phyloP scores from a whole-genome alignment of 257 asterid species.

The Solanum phureja region DNA sequence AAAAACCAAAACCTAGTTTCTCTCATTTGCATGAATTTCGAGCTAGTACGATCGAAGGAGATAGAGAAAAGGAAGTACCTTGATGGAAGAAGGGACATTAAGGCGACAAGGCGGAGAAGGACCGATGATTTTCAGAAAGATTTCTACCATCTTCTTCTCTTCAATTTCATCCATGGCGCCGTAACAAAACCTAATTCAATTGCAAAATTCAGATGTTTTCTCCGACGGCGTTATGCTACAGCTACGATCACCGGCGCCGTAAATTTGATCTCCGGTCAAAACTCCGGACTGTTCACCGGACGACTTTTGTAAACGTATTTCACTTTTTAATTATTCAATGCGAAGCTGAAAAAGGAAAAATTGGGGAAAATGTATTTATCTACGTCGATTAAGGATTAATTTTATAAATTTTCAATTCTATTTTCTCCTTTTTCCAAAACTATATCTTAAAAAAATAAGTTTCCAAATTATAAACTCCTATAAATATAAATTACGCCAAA shows the following conservation, averaged over 20 bases:
- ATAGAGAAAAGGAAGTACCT: slow-evolving; percentile 20
- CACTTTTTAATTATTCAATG: not conserved
- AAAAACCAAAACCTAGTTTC: not conserved
- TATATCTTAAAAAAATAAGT: too few species aligned
- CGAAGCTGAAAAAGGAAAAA: not conserved
- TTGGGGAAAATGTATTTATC: not conserved
- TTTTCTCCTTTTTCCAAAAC: not conserved
- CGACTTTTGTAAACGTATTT: not conserved
- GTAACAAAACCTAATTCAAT: slow-evolving; percentile 6
- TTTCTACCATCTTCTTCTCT: slow-evolving; percentile 30
- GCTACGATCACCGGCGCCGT: not conserved
- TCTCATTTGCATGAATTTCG: not conserved
- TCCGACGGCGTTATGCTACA: not conserved
- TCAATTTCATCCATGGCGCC: not conserved
- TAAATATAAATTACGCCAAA: too few species aligned
- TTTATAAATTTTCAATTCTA: not conserved
- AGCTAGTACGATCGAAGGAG: not conserved
- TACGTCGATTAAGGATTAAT: not conserved
- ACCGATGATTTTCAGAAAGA: slow-evolving; percentile 57
- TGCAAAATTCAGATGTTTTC: not conserved
- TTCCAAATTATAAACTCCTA: not conserved
- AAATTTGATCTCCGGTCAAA: not conserved
- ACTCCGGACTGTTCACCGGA: not conserved
- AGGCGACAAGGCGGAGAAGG: slow-evolving; percentile 76
- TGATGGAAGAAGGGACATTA: slow-evolving; percentile 50